These are phyloP conservation scores for Cardamine occulta DNA, from an alignment of 345 rosid genomes.

Conservation along the genomic window DNA sequence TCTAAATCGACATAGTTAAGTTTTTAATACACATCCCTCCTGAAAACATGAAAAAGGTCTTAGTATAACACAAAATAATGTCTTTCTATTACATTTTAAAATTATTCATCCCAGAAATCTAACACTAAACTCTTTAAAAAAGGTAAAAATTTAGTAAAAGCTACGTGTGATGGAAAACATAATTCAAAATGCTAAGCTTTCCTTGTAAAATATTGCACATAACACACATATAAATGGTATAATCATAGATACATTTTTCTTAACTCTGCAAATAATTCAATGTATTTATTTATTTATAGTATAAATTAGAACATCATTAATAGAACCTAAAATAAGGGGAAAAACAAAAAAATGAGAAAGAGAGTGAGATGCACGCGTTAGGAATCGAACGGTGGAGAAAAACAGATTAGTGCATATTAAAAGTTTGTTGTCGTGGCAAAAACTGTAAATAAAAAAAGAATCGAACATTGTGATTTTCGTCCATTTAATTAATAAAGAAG, in stretches of 20 bases:
- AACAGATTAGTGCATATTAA: not conserved
- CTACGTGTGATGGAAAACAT: not conserved
- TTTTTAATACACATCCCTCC: not conserved
- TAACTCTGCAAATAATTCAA: not conserved
- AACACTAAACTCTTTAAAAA: not conserved
- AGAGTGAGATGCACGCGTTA: conserved; percentile 29
- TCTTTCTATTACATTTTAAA: not conserved
- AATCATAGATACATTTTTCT: not conserved
- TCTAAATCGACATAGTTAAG: not conserved
- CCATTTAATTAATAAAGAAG: too few relatives aligned
- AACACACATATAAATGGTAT: not conserved
- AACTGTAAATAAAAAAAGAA: conserved; percentile 9
- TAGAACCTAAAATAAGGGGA: not conserved
- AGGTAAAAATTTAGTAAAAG: not conserved
- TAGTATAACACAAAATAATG: not conserved
- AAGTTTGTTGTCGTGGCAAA: conserved; percentile 37
- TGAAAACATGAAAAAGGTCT: conserved; percentile 28
- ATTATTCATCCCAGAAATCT: not conserved
- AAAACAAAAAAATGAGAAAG: not conserved
- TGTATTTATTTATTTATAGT: too few relatives aligned
- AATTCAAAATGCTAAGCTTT: not conserved
- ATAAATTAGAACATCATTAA: not conserved
- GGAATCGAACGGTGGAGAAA: conserved; percentile 10
- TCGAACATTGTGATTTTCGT: too few relatives aligned
- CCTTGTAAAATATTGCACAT: not conserved